Evolutionary conservation across 1,284 basidiomycete species (phyloP).

Genomic region (Sparassis latifolia): DNA sequence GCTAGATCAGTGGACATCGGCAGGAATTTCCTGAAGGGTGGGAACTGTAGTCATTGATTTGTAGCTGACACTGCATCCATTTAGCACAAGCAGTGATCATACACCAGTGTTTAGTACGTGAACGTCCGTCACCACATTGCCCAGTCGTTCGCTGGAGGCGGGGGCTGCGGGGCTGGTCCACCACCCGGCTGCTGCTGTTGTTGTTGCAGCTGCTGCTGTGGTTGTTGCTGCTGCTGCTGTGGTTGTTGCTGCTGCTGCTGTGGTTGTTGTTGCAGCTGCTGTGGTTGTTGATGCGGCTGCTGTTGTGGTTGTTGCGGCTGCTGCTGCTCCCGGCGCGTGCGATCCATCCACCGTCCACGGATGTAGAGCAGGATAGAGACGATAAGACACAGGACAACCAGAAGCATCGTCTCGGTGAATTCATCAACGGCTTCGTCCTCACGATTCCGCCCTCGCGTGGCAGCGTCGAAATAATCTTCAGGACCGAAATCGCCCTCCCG

Average conservation of each 20-base stretch:
- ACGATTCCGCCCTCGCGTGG: slow-evolving; percentile 49
- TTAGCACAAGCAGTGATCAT: no score
- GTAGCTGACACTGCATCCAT: no score
- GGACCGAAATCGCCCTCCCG: slow-evolving; percentile 69
- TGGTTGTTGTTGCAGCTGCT: no score
- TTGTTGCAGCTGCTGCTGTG: no score
- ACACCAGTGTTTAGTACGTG: no score
- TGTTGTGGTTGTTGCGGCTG: slow-evolving; percentile 24
- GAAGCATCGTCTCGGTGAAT: slow-evolving; percentile 65
- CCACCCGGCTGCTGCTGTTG: no score
- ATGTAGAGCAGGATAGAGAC: slow-evolving; percentile 67
- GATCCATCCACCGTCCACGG: slow-evolving; percentile 63
- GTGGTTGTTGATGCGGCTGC: background rate
- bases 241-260: no score
- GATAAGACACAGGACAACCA: slow-evolving; percentile 57
- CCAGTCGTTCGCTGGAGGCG: background rate
- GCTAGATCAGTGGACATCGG: no score
- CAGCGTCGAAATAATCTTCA: slow-evolving; percentile 74
- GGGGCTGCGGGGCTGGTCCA: background rate
- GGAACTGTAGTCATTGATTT: no score
- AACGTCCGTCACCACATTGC: no score
- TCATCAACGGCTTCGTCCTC: slow-evolving; percentile 57
- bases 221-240: no score
- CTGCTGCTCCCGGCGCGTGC: slow-evolving; percentile 49
- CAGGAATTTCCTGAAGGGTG: no score